Base-by-base conservation (phyloP, 129 eudicot species). In the Heracleum sosnowskyi region DNA sequence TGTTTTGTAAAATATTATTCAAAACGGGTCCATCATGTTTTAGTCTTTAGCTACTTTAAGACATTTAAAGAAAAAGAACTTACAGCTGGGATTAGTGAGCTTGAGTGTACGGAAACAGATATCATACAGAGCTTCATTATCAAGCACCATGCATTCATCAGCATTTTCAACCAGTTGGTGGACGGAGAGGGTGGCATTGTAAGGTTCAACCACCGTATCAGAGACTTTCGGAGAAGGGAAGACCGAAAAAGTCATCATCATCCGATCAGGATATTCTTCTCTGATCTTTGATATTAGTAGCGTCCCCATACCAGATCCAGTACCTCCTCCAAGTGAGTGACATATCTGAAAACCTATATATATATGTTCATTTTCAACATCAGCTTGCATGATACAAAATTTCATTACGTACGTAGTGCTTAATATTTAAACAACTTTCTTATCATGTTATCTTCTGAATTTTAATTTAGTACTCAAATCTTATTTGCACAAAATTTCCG, bases 181-280 rank as follows among this genome's bases (percentile, higher is more conserved):
- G 34, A 91, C 97, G 4, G 97, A 91, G 66, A 91, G 92, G 71
- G 97, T 91, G 86, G 97, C 97, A 22, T 91, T 91, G 72, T 91
- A 91, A 8, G 97, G 97, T 80, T 91, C 97, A 5, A 91, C 97
- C 77, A 91, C 97, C 9, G 97, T 91, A 71, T 91, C 97, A 8
- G 97, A 91, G 82, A 91, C 96, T 75, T 91, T 91, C 0, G 96
- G 96, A 7, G 96, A 91, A 6, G 96, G 96, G 45, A 91, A 91
- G n/a, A 91, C 97, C 11, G 97, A 91, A 76, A 91, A 91, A 6
- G 94, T 91, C 91, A 91, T 64, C 94, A 91, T 87, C 97, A 91
- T 91, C 49, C 94, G 83, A 77, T 91, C 97, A 2, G 97, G 97
- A 41, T 89, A 91, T 79, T 91, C 97, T 77, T 92, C 97, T 28